Conservation (phyloP, 106 monocot genomes). For the Iris macrosiphon region DNA sequence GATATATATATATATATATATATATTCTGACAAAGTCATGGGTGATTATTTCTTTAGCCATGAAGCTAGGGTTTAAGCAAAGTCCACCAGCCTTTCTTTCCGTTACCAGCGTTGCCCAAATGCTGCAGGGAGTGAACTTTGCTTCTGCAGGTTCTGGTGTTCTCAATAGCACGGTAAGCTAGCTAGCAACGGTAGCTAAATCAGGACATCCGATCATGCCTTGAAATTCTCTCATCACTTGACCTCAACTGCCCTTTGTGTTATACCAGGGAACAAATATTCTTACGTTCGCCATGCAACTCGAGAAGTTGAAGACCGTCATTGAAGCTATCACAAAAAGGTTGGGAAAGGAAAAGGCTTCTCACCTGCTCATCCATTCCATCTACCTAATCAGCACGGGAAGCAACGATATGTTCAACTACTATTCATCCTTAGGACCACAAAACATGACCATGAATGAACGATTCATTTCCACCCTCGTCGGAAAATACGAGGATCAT, state of each 20-base stretch:
- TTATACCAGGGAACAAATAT: constrained; percentile 7
- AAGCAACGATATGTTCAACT: constrained; percentile 34
- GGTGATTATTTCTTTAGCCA: no score
- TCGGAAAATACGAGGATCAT: constrained; percentile 7
- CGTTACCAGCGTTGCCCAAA: constrained; percentile 3
- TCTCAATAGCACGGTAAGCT: constrained; percentile 34
- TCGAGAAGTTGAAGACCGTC: constrained; percentile 15
- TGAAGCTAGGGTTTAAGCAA: constrained; percentile 14
- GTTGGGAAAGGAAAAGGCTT: constrained; percentile 5
- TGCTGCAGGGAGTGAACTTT: constrained; percentile 32
- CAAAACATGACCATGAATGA: constrained; percentile 5
- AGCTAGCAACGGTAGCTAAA: no score
- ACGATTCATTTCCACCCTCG: constrained; percentile 16
- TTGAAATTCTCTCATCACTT: no score
- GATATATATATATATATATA: background rate
- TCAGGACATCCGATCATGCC: no score
- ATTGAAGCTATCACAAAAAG: background rate
- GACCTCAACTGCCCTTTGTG: no score
- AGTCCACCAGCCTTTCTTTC: constrained; percentile 35
- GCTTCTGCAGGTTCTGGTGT: constrained; percentile 53
- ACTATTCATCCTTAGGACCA: constrained; percentile 1
- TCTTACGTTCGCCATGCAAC: constrained; percentile 11
- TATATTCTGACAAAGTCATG: no score
- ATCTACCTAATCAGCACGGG: constrained; percentile 33
- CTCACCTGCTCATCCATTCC: constrained; percentile 19